These are phyloP conservation scores for Leccinum sublutescens DNA, from an alignment of 768 basidiomycete genomes.

Conservation along the genomic window DNA sequence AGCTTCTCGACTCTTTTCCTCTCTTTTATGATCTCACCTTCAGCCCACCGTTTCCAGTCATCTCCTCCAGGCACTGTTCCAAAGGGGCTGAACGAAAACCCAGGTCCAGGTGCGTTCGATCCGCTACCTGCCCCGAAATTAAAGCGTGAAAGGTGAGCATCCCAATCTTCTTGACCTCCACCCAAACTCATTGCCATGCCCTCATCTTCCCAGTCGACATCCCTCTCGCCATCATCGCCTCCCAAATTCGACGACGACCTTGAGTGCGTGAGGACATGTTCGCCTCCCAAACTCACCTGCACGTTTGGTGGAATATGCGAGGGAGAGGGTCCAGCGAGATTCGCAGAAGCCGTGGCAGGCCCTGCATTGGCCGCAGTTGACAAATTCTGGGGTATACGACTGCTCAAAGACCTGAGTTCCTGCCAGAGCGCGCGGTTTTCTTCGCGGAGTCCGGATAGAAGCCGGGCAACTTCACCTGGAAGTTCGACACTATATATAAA, in stretches of 20 bases:
- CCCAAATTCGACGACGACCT: constrained; percentile 30
- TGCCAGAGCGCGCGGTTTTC: constrained; percentile 64
- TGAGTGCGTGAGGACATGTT: constrained; percentile 23
- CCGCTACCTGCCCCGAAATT: constrained; percentile 11
- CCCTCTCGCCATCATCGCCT: constrained; percentile 26
- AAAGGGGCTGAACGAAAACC: constrained; percentile 10
- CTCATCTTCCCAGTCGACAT: constrained; percentile 30
- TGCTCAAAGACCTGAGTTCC: constrained; percentile 25
- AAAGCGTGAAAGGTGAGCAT: constrained; percentile 17
- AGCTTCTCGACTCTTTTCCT: constrained; percentile 61
- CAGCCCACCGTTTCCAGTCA: constrained; percentile 32
- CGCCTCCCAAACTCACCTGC: constrained; percentile 13
- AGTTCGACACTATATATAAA: constrained; percentile 63
- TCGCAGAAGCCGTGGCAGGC: constrained; percentile 2
- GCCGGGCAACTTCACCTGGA: constrained; percentile 65
- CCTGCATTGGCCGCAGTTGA: constrained; percentile 2
- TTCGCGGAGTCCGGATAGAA: constrained; percentile 63
- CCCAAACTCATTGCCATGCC: constrained; percentile 15
- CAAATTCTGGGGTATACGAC: constrained; percentile 22
- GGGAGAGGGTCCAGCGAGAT: constrained; percentile 6
- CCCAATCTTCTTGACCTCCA: constrained; percentile 27
- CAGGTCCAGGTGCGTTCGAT: constrained; percentile 14
- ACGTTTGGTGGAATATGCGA: constrained; percentile 5
- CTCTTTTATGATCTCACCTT: constrained; percentile 50
- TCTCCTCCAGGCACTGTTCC: constrained; percentile 14